Evolutionary conservation across 192 early-diverging fungal genomes (phyloP), one percentile per base, ranked within the genome.

Genomic region (Allomyces macrogynus): DNA sequence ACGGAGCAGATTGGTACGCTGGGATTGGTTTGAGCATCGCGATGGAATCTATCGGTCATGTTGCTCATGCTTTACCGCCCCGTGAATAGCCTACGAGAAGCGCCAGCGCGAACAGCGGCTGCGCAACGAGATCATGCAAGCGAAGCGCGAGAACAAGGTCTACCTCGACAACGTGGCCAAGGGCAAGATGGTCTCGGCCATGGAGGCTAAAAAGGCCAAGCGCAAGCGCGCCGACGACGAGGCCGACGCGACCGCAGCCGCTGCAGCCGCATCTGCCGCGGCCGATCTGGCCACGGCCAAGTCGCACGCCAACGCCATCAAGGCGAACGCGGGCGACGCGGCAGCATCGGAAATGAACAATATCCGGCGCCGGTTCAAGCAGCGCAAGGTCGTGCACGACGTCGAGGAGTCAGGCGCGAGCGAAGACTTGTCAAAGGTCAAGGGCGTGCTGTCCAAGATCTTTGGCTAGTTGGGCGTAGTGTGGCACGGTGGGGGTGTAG

Each of bases 1-100:
- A 90, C 89, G 16, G 95, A 95, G 67, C 90, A 93, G 72, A 83
- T 96, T 49, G 87, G 70, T 91, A 86, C 71, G 81, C 64, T n/a
- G 72, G 62, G 14, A 24, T 11, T 4, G 12, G 5, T 11, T 43
- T 14, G 8, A 26, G n/a, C 27, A 0, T 10, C 3, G 9, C 16
- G 18, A 1, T 57, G 23, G 7, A 4, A 0, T 24, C 4, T 20
- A 43, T 44, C 10, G 22, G 27, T 0, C 24, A 2, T 2, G 14
- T 42, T 18, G 43, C 27, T 26, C 18, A 24, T 0, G 54, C 11
- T 20, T 54, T 10, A 27, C 9, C 23, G 10, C 27, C 0, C 20
- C 20, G 24, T 9, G 3, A 16, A 62, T 70, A 84, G 86, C 84
- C 0, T 84, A 83, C 66, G 88, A 90, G 64, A 76, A 79, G 49